A percentile compares a stretch with the other conserved stretches of the same genome.
Evolutionary conservation across 2,329 filamentous ascomycete genomes (phyloP).

Genomic region (Colletotrichum sp.): DNA sequence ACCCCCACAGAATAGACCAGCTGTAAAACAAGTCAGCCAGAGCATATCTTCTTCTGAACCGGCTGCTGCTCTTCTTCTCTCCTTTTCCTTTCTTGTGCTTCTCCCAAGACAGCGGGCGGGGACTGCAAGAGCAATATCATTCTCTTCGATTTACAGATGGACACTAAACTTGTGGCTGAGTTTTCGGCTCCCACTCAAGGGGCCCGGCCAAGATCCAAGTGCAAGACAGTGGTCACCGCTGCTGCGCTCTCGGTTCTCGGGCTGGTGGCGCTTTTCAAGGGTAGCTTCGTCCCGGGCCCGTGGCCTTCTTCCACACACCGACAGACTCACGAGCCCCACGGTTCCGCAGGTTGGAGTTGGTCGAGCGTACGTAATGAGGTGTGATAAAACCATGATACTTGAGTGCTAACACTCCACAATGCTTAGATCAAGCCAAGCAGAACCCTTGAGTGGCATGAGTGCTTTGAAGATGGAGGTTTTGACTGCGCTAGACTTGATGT

Average conservation of each 20-base stretch:
- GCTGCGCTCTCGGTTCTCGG: not conserved
- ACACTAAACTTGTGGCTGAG: not conserved
- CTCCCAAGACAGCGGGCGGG: not conserved
- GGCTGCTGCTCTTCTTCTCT: not conserved
- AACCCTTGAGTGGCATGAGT: conserved; percentile 33
- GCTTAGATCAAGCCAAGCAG: conserved; percentile 41
- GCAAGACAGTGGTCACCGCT: not conserved
- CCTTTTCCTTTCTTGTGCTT: not conserved
- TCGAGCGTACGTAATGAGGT: not conserved
- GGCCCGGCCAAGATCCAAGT: not conserved
- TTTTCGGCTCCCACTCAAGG: not conserved
- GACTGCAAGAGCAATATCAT: not conserved
- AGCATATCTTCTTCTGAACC: not conserved
- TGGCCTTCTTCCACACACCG: not conserved
- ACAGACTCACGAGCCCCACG: not conserved
- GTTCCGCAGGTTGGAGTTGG: conserved; percentile 2
- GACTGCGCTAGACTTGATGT: conserved; percentile 39
- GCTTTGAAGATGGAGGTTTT: conserved; percentile 29
- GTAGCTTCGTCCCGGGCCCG: not conserved
- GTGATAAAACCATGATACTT: not conserved
- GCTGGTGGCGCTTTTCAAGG: conserved; percentile 3
- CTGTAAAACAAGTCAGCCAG: not conserved
- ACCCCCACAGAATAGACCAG: not conserved
- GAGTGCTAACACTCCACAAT: not conserved
- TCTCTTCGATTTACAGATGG: not conserved